These are phyloP conservation scores for Sugiyamaella sp. DNA, from an alignment of 1,139 yeast genomes.

Conservation along the genomic window DNA sequence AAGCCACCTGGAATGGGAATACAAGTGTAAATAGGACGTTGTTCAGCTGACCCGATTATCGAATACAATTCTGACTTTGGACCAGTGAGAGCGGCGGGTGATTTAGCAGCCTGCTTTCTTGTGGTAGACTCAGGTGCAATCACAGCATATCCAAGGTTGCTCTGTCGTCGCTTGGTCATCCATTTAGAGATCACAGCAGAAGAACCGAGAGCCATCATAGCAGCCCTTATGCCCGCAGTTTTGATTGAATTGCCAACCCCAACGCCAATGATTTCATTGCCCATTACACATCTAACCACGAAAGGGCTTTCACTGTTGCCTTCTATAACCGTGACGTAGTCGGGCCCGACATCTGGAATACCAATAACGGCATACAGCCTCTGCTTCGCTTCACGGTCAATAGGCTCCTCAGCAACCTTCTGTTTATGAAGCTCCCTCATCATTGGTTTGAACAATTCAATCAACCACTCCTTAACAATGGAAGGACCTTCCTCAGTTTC, in stretches of 20 bases:
- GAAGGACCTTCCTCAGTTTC: conserved; percentile 54
- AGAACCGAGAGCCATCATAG: conserved; percentile 66
- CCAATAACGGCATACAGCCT: conserved; percentile 81
- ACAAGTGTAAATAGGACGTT: conserved; percentile 60
- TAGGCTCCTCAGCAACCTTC: conserved; percentile 42
- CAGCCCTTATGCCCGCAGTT: conserved; percentile 73
- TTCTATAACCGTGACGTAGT: conserved; percentile 55
- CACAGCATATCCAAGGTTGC: not conserved
- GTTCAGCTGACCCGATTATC: conserved; percentile 73
- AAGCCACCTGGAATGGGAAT: conserved; percentile 17
- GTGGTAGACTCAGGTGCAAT: not conserved
- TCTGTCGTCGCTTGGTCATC: not conserved
- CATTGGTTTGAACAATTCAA: conserved; percentile 55
- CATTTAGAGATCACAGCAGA: conserved; percentile 62
- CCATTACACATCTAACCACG: conserved; percentile 68
- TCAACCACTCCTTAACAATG: conserved; percentile 63
- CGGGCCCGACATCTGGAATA: conserved; percentile 66
- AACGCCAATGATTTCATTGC: conserved; percentile 53
- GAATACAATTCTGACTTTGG: conserved; percentile 73
- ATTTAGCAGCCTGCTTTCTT: not conserved
- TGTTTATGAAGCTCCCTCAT: conserved; percentile 44
- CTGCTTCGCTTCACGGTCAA: conserved; percentile 68
- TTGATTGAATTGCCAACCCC: conserved; percentile 62
- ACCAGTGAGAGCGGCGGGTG: not conserved
- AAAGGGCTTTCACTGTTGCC: conserved; percentile 52